Evolutionary conservation across 2,329 filamentous ascomycete genomes (phyloP), one percentile per base, ranked within the genome.

Genomic region (Sporothrix dimorphospora): DNA sequence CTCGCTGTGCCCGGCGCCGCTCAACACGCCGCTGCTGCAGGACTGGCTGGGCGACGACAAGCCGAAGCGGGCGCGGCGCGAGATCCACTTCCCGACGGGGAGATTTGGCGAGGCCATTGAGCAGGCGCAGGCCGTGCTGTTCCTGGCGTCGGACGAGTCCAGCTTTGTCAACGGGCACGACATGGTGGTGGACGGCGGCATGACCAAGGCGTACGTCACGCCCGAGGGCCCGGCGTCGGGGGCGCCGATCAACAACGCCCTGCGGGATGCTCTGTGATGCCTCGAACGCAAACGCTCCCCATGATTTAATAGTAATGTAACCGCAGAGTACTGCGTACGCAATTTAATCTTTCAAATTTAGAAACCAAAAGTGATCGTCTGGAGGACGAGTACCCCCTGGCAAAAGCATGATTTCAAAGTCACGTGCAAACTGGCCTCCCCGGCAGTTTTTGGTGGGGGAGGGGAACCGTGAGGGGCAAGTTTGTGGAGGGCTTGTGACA

Each of bases 31-130:
- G 34, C 88, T 97, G 40, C 86, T 97, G 70, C 94, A 97, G 84
- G 93, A 97, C 82, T 97, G 94, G 93, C 89, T 97, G 27, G 94
- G 94, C 74, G 93, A 96, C 77, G 94, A 97, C 83, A 80, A 89
- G 79, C 88, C 88, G 74, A 97, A 97, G 88, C 90, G 94, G 42
- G 84, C 89, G 78, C 87, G 94, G 63, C 91, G 94, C 72, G 94
- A 97, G 84, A 87, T 97, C 27, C 94, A 97, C 82, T 97, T 97
- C 86, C 94, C 94, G 5, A 89, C 87, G 8, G 94, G 94, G 55
- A 89, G 94, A 14, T 97, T 97, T 78, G 94, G 94, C 67, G 94
- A 98, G 85, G 93, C 94, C n/a, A 84, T 97, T 73, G 94, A 98
- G 85, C 94, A 97, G 84, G 94, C 94, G 0, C 92, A 97, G 75